These are phyloP conservation scores for Claviceps pusilla DNA, from an alignment of 2,329 filamentous ascomycete species.

Conservation along the genomic window DNA sequence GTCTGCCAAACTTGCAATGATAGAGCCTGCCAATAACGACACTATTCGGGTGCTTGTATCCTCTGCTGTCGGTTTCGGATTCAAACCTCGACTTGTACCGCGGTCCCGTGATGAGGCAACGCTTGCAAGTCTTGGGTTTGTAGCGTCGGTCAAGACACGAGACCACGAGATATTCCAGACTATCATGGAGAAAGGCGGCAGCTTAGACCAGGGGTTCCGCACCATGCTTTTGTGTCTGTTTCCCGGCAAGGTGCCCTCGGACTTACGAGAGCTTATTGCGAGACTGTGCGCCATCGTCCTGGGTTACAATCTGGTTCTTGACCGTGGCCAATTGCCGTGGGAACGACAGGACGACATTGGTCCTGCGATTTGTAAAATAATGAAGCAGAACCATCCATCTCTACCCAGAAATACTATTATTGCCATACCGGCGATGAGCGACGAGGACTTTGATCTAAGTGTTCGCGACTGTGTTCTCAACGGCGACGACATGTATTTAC, in stretches of 20 bases:
- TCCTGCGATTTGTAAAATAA: not conserved
- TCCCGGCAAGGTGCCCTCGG: not conserved
- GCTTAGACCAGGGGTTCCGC: not conserved
- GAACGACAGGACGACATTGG: not conserved
- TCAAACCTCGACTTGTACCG: constrained; percentile 6
- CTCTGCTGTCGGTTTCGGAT: not conserved
- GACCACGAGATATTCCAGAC: not conserved
- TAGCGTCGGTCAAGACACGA: not conserved
- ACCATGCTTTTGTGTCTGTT: not conserved
- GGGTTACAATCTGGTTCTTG: not conserved
- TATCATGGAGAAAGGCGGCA: not conserved
- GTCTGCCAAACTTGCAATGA: not conserved
- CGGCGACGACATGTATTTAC: constrained; percentile 13
- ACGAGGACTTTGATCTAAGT: constrained; percentile 8
- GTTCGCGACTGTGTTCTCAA: constrained; percentile 7
- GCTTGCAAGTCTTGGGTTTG: constrained; percentile 1
- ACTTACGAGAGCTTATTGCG: not conserved
- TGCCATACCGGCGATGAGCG: constrained; percentile 6
- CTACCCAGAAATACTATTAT: constrained; percentile 1
- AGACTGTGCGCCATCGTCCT: not conserved
- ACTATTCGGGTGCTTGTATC: not conserved
- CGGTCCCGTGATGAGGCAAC: not conserved
- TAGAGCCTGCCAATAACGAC: not conserved
- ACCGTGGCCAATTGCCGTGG: not conserved
- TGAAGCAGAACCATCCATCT: constrained; percentile 6